phyloP scores from a whole-genome alignment of 2,329 filamentous ascomycete species.

The Curvularia verruculosa region DNA sequence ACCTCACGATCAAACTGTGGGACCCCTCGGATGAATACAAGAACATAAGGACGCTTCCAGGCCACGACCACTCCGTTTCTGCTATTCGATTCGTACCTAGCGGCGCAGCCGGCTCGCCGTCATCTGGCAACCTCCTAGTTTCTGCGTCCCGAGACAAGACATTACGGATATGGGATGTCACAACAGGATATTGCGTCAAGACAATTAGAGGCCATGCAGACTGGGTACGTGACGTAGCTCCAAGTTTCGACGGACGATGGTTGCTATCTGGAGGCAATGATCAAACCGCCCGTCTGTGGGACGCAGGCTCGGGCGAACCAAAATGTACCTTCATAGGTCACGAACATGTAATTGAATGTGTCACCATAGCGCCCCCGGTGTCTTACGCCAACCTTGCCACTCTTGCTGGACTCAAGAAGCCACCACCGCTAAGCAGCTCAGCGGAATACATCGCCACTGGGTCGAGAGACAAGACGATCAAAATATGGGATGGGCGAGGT shows the following conservation, averaged over 20 bases:
- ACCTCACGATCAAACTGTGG: slow-evolving; percentile 94
- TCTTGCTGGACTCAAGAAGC: slow-evolving; percentile 81
- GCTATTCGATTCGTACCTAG: slow-evolving; percentile 87
- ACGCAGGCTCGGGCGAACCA: slow-evolving; percentile 74
- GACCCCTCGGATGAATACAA: slow-evolving; percentile 92
- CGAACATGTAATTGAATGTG: slow-evolving; percentile 85
- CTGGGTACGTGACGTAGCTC: slow-evolving; percentile 89
- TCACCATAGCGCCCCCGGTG: slow-evolving; percentile 79
- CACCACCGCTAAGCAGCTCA: slow-evolving; percentile 73
- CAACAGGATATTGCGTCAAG: slow-evolving; percentile 88
- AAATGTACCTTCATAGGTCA: slow-evolving; percentile 85
- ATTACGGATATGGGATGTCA: slow-evolving; percentile 88
- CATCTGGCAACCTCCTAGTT: slow-evolving; percentile 84
- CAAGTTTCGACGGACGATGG: slow-evolving; percentile 82
- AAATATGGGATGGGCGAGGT: slow-evolving; percentile 85
- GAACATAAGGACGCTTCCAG: slow-evolving; percentile 87
- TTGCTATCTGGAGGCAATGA: slow-evolving; percentile 85
- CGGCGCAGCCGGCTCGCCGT: slow-evolving; percentile 75
- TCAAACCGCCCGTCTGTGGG: slow-evolving; percentile 82
- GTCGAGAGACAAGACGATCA: slow-evolving; percentile 87
- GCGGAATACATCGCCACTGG: slow-evolving; percentile 92
- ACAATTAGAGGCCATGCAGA: slow-evolving; percentile 85
- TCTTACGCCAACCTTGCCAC: slow-evolving; percentile 78
- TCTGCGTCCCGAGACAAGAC: slow-evolving; percentile 86
- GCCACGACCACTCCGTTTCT: slow-evolving; percentile 91